A percentile compares a stretch with the other conserved stretches of the same genome.
Evolutionary conservation across 2,329 filamentous ascomycete species (phyloP).

Genomic region (Clonostachys rhizophaga): DNA sequence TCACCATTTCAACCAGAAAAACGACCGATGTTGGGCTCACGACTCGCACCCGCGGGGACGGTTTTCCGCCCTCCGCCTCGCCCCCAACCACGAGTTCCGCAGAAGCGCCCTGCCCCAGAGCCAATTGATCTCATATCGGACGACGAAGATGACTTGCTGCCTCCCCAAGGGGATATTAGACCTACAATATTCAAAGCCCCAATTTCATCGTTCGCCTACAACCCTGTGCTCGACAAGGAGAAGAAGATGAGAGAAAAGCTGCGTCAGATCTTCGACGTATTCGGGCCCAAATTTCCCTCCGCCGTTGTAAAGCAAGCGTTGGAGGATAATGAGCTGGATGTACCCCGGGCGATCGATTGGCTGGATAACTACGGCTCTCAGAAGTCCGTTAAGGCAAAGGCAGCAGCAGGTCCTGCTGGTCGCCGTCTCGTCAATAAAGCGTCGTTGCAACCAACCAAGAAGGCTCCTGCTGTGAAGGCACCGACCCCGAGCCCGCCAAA

Average conservation of each 20-base stretch:
- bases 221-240: slow-evolving; percentile 20
- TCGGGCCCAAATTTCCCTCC: slow-evolving; percentile 19
- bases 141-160: slow-evolving; percentile 46
- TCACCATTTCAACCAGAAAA: slow-evolving; percentile 48
- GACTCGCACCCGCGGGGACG: slow-evolving; percentile 75
- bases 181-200: slow-evolving; percentile 50
- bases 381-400: slow-evolving; percentile 1
- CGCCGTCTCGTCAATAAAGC: slow-evolving; percentile 24
- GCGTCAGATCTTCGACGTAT: slow-evolving; percentile 28
- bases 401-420: slow-evolving; percentile 11
- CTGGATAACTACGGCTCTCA: slow-evolving; percentile 11
- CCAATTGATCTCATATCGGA: slow-evolving; percentile 45
- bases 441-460: slow-evolving; percentile 10
- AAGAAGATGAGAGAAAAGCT: slow-evolving; percentile 25
- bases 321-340: slow-evolving; percentile 19
- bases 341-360: slow-evolving; percentile 26
- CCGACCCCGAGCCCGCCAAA: slow-evolving; percentile 10
- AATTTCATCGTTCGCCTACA: slow-evolving; percentile 36
- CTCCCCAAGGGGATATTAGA: slow-evolving; percentile 55
- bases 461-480: slow-evolving; percentile 5
- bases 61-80: slow-evolving; percentile 51
- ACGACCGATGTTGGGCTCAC: slow-evolving; percentile 34
- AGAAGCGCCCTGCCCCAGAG: slow-evolving; percentile 29
- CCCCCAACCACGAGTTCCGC: slow-evolving; percentile 10
- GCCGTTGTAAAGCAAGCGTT: slow-evolving; percentile 25